A percentile compares a stretch with the other conserved stretches of the same genome.
Evolutionary conservation across 176 grass and related monocot species (phyloP).

Genomic region (Aegilops longissima): DNA sequence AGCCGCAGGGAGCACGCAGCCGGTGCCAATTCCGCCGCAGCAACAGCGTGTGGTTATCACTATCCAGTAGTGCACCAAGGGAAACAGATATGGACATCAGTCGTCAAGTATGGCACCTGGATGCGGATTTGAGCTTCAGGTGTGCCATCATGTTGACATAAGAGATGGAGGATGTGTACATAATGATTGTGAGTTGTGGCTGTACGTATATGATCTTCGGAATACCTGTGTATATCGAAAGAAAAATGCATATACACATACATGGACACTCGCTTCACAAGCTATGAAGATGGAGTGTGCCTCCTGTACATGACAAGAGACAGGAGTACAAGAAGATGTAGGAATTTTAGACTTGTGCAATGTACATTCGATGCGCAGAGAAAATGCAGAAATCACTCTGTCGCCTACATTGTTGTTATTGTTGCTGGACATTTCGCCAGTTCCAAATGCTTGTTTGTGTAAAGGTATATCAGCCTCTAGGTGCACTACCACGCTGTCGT

Average conservation of each 20-base stretch:
- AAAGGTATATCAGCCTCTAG: neutral
- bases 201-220: neutral
- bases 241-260: neutral
- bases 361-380: neutral
- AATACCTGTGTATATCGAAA: neutral
- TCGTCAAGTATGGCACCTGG: neutral
- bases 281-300: conserved; percentile 18
- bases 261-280: conserved; percentile 22
- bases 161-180: neutral
- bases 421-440: neutral
- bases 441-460: neutral
- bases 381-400: too few relatives aligned
- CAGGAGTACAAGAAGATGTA: neutral
- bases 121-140: neutral
- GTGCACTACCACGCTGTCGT: too few relatives aligned
- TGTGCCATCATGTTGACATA: neutral
- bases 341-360: neutral
- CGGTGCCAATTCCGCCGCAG: neutral
- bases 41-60: conserved; percentile 29
- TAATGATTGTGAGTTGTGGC: neutral
- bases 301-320: neutral
- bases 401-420: neutral
- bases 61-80: conserved; percentile 25
- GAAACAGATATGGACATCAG: neutral
- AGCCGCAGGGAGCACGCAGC: conserved; percentile 8